phyloP scores from a whole-genome alignment of 257 asterid genomes.

The Penstemon eatonii region DNA sequence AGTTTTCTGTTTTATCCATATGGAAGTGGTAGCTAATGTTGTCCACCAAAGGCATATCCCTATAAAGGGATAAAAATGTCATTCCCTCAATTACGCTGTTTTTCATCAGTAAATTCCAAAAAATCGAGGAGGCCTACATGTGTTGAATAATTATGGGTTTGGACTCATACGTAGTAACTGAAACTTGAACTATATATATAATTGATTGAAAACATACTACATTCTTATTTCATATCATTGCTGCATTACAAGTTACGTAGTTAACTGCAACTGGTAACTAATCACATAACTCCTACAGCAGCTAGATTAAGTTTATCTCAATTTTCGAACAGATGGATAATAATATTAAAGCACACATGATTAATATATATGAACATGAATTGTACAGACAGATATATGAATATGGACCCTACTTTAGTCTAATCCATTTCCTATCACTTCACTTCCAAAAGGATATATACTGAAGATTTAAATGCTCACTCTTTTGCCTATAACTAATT shows the following conservation, averaged over 20 bases:
- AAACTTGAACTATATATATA: background rate
- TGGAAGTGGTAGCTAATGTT: conserved; percentile 18
- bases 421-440: conserved; percentile 15
- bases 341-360: background rate
- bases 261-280: conserved; percentile 11
- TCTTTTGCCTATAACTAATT: no score
- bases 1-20: conserved; percentile 31
- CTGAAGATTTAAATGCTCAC: no score
- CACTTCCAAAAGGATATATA: background rate
- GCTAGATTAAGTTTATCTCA: background rate
- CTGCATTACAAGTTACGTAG: conserved; percentile 1
- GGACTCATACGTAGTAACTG: background rate
- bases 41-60: conserved; percentile 42
- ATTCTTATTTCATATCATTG: background rate
- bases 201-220: background rate
- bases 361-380: conserved; percentile 6
- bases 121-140: background rate
- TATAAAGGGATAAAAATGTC: conserved; percentile 25
- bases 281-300: background rate
- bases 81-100: conserved; percentile 1
- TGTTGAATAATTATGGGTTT: background rate
- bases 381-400: conserved; percentile 5
- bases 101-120: background rate
- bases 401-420: conserved; percentile 33
- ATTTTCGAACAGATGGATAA: background rate